Percentiles rank a stretch among this genome's conserved stretches.
Evolutionary conservation across 106 monocot species (phyloP).

Genomic region (Cymbidium sinense): DNA sequence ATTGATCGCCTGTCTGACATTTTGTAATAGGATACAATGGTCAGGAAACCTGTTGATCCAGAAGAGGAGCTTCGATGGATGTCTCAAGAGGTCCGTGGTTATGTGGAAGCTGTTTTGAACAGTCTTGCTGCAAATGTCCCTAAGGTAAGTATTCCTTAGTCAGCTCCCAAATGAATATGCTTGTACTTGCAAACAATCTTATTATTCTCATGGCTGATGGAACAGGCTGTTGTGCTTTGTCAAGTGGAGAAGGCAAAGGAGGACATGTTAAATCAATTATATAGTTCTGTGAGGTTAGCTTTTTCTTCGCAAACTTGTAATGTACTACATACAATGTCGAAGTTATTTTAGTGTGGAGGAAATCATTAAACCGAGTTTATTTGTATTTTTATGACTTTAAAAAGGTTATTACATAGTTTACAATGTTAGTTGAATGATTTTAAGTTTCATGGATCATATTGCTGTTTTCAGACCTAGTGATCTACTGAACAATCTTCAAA

Average conservation of each 20-base stretch:
- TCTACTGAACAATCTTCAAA: too few species aligned
- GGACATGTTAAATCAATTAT: slow-evolving; percentile 97
- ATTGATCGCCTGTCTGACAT: background rate
- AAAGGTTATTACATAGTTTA: too few species aligned
- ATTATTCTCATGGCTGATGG: slow-evolving; percentile 11
- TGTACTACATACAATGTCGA: background rate
- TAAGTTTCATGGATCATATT: too few species aligned
- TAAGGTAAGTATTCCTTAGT: slow-evolving; percentile 33
- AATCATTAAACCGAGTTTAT: too few species aligned
- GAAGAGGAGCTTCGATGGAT: slow-evolving; percentile 98
- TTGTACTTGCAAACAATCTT: background rate
- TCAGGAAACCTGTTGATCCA: slow-evolving; percentile 91
- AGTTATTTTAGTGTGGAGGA: slow-evolving; percentile 2
- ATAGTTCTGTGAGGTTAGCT: slow-evolving; percentile 76
- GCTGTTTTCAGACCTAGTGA: too few species aligned
- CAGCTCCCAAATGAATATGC: background rate
- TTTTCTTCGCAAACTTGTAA: background rate
- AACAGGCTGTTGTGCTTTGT: slow-evolving; percentile 86
- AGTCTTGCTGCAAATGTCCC: slow-evolving; percentile 98
- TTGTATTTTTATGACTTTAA: too few species aligned
- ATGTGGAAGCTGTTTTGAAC: slow-evolving; percentile 96
- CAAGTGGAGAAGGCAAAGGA: slow-evolving; percentile 99
- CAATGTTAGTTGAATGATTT: too few species aligned
- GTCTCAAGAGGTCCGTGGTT: slow-evolving; percentile 99
- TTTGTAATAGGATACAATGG: slow-evolving; percentile 51